Percentiles rank a stretch among this genome's conserved stretches.
These are phyloP conservation scores for Hypoxylon cercidicola DNA, from an alignment of 495 filamentous ascomycete genomes.

Conservation along the genomic window DNA sequence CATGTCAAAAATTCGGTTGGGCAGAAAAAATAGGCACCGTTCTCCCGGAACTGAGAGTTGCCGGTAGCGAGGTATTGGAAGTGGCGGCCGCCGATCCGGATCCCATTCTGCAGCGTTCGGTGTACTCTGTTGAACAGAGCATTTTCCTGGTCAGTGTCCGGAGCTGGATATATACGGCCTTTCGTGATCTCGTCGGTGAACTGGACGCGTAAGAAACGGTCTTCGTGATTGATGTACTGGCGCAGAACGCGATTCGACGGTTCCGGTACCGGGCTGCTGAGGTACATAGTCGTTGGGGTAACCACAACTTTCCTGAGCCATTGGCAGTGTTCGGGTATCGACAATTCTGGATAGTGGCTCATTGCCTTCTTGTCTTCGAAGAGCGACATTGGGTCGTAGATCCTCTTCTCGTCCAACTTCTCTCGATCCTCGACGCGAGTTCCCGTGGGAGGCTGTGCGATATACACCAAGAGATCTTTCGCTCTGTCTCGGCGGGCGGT, in stretches of 20 bases:
- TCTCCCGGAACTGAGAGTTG: slow-evolving; percentile 93
- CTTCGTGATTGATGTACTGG: slow-evolving; percentile 70
- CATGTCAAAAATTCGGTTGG: slow-evolving; percentile 68
- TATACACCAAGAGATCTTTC: slow-evolving; percentile 52
- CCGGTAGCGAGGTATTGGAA: slow-evolving; percentile 95
- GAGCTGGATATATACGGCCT: slow-evolving; percentile 57
- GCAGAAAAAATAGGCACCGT: slow-evolving; percentile 91
- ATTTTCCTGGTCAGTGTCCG: slow-evolving; percentile 66
- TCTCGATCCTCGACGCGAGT: slow-evolving; percentile 1
- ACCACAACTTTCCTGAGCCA: slow-evolving; percentile 78
- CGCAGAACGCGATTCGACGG: slow-evolving; percentile 89
- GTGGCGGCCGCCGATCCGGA: slow-evolving; percentile 79
- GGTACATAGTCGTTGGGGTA: slow-evolving; percentile 85
- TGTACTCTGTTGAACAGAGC: slow-evolving; percentile 79
- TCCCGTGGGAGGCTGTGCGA: slow-evolving; percentile 44
- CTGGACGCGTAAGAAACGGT: slow-evolving; percentile 89
- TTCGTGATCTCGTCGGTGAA: slow-evolving; percentile 82
- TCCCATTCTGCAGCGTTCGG: slow-evolving; percentile 77
- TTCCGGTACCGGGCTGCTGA: slow-evolving; percentile 80
- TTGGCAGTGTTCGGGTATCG: slow-evolving; percentile 76
- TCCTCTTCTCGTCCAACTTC: slow-evolving; percentile 62
- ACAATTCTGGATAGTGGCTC: slow-evolving; percentile 59
- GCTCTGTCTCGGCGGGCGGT: slow-evolving; percentile 47
- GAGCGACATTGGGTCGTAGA: slow-evolving; percentile 78
- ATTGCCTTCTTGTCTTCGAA: slow-evolving; percentile 64